Evolutionary conservation across 192 early-diverging fungal species (phyloP).

Genomic region (Backusella macrospora): DNA sequence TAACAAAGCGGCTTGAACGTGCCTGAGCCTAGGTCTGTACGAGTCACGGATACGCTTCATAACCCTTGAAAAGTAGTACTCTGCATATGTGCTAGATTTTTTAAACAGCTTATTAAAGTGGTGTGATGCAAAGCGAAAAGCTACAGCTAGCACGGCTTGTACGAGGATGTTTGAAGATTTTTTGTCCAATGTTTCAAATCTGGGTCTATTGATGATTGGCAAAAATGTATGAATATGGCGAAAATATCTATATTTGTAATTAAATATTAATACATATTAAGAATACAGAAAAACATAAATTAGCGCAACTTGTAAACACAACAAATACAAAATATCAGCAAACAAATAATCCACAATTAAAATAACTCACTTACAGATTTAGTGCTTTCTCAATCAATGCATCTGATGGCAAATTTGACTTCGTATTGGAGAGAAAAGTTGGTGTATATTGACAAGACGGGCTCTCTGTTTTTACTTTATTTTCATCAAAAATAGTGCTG

Average conservation of each 20-base stretch:
- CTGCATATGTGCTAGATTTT: conserved; percentile 2
- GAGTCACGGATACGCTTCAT: conserved; percentile 22
- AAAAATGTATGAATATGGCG: conserved; percentile 31
- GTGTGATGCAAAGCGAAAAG: conserved; percentile 27
- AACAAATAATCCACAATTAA: neutral
- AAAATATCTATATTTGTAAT: conserved; percentile 37
- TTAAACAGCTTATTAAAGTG: conserved; percentile 16
- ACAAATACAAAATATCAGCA: neutral
- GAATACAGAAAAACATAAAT: conserved; percentile 20
- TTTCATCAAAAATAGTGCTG: conserved; percentile 26
- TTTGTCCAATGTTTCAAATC: conserved; percentile 31
- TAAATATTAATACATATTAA: conserved; percentile 4
- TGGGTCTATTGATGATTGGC: conserved; percentile 33
- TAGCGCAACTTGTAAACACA: neutral
- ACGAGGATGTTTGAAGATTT: conserved; percentile 21
- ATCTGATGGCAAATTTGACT: conserved; percentile 5
- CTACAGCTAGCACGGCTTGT: conserved; percentile 26
- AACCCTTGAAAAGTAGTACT: conserved; percentile 25
- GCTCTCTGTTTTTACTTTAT: conserved; percentile 1
- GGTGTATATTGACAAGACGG: neutral
- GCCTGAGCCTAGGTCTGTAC: conserved; percentile 4
- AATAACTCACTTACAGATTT: conserved; percentile 13
- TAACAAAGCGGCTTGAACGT: conserved; percentile 36
- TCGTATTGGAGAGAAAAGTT: neutral
- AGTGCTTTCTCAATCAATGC: conserved; percentile 21